Percentiles rank a stretch among this genome's conserved stretches.
Conservation (phyloP, 1,284 basidiomycete species). For the Tetrapyrgos nigripes region DNA sequence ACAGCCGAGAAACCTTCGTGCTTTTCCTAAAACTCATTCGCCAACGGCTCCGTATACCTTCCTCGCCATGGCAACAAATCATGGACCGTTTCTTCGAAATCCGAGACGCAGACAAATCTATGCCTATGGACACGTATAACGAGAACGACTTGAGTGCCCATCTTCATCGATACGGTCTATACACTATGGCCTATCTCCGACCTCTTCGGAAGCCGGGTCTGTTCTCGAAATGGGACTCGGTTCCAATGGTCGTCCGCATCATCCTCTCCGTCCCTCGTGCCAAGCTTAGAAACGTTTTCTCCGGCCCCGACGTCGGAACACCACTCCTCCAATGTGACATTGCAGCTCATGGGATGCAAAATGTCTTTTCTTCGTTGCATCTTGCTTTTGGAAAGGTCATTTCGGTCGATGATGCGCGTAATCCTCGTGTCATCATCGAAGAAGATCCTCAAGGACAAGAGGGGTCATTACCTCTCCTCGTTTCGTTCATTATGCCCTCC, state of each 20-base stretch:
- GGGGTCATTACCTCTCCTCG: constrained; percentile 39
- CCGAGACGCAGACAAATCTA: constrained; percentile 26
- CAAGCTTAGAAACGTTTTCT: constrained; percentile 29
- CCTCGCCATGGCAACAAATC: constrained; percentile 32
- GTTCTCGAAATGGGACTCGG: constrained; percentile 33
- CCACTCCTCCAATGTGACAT: constrained; percentile 39
- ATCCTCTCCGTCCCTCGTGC: constrained; percentile 42
- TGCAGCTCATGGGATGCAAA: constrained; percentile 24
- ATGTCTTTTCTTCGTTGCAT: constrained; percentile 37
- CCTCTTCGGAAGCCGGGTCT: constrained; percentile 21
- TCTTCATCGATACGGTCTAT: constrained; percentile 38
- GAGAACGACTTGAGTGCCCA: constrained; percentile 41
- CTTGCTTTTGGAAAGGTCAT: constrained; percentile 37
- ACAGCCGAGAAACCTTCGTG: constrained; percentile 51
- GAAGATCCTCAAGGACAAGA: constrained; percentile 39
- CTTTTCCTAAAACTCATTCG: constrained; percentile 44
- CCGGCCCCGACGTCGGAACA: constrained; percentile 27
- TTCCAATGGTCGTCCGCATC: constrained; percentile 38
- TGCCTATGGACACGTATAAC: constrained; percentile 37
- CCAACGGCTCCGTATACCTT: constrained; percentile 29
- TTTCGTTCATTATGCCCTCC: constrained; percentile 39
- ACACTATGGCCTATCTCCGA: constrained; percentile 25
- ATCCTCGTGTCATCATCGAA: constrained; percentile 33
- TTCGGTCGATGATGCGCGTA: constrained; percentile 26
- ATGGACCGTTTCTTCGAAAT: constrained; percentile 36